A percentile compares a stretch with the other conserved stretches of the same genome.
These are phyloP conservation scores for Capsicum chinense DNA, from an alignment of 257 asterid species.

Conservation along the genomic window DNA sequence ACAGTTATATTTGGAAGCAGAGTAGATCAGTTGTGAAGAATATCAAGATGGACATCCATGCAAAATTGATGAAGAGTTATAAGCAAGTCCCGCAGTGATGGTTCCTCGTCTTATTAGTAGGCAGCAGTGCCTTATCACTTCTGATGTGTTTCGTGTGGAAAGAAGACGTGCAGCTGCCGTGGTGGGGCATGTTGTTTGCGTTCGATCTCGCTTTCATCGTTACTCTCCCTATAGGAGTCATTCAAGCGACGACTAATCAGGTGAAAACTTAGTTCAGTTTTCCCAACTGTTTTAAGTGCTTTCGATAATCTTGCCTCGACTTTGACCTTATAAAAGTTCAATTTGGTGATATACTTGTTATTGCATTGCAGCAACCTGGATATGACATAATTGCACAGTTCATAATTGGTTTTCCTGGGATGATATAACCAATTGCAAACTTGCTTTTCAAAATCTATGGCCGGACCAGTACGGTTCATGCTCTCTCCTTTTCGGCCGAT, in stretches of 20 bases:
- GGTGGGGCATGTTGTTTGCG: conserved; percentile 96
- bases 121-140: conserved; percentile 68
- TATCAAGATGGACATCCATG: conserved; percentile 64
- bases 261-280: conserved; percentile 35
- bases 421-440: conserved; percentile 66
- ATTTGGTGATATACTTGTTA: background rate
- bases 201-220: conserved; percentile 81
- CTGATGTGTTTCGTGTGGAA: conserved; percentile 81
- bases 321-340: background rate
- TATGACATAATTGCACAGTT: conserved; percentile 92
- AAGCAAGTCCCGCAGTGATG: conserved; percentile 47
- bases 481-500: conserved; percentile 86
- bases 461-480: conserved; percentile 80
- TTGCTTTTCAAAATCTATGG: conserved; percentile 93
- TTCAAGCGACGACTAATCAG: conserved; percentile 96
- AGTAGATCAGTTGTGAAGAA: conserved; percentile 76
- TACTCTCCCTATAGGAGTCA: conserved; percentile 91
- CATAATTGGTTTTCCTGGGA: conserved; percentile 54
- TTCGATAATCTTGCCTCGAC: background rate
- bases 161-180: conserved; percentile 77
- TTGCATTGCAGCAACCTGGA: conserved; percentile 83
- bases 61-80: conserved; percentile 64
- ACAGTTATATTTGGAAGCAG: conserved; percentile 86
- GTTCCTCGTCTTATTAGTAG: conserved; percentile 67
- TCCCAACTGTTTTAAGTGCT: conserved; percentile 27